A percentile compares a stretch with the other conserved stretches of the same genome.
Conservation (phyloP, 257 asterid genomes). For the Capsicum rhomboideum region DNA sequence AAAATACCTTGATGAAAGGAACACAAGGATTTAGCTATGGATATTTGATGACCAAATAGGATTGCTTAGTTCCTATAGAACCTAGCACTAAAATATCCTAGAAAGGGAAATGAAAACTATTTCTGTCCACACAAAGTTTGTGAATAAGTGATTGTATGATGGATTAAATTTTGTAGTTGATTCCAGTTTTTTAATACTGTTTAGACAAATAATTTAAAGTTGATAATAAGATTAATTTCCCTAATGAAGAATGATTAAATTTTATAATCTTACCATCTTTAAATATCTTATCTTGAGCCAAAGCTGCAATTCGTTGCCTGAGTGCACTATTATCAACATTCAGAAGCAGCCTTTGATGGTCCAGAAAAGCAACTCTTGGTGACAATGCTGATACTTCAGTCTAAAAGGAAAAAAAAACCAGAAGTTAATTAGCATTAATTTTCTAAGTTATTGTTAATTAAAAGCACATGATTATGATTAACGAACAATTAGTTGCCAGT, state of each 20-base stretch:
- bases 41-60: neutral
- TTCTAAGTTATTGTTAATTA: neutral
- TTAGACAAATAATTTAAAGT: neutral
- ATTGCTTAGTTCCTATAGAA: neutral
- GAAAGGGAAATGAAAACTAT: neutral
- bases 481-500: neutral
- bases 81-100: neutral
- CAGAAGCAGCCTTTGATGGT: constrained; percentile 78
- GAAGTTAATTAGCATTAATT: neutral
- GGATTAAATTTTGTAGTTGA: too few species aligned
- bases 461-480: neutral
- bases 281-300: constrained; percentile 91
- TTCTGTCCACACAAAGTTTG: accelerated
- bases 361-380: constrained; percentile 83
- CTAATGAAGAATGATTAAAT: neutral
- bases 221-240: neutral
- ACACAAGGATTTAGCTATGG: neutral
- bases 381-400: constrained; percentile 90
- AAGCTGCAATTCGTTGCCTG: constrained; percentile 88
- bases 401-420: constrained; percentile 12
- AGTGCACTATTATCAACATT: constrained; percentile 83
- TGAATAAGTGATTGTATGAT: neutral
- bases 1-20: neutral
- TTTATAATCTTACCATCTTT: constrained; percentile 75
- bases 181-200: too few species aligned